Conservation (phyloP, 2,329 filamentous ascomycete genomes). For the Thielaviopsis ethacetica region DNA sequence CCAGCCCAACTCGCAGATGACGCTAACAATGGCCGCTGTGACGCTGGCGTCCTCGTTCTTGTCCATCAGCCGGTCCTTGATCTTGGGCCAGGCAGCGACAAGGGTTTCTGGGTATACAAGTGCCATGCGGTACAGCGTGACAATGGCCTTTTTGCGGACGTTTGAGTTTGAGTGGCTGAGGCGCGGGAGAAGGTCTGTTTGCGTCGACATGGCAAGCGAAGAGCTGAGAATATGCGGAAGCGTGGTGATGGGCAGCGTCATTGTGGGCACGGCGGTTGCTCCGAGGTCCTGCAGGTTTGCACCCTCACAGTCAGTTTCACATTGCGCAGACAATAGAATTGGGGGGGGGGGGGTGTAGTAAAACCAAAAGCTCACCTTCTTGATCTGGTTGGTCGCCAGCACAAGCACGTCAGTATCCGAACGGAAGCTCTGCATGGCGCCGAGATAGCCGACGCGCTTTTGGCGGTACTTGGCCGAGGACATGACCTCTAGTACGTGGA, state of each 20-base stretch:
- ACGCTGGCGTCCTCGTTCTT: constrained; percentile 81
- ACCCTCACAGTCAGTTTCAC: neutral
- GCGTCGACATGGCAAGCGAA: constrained; percentile 75
- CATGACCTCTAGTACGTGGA: constrained; percentile 98
- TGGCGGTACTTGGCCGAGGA: constrained; percentile 86
- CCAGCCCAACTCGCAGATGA: constrained; percentile 92
- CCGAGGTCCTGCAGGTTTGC: constrained; percentile 46
- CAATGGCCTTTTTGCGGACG: constrained; percentile 89
- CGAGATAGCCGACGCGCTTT: constrained; percentile 89
- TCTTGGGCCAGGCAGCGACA: constrained; percentile 87
- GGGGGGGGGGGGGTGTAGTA: too few species aligned
- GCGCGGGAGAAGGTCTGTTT: constrained; percentile 73
- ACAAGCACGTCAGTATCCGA: constrained; percentile 94
- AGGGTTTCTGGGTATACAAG: constrained; percentile 94
- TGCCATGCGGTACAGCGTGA: constrained; percentile 83
- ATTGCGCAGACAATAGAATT: too few species aligned
- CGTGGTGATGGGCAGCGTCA: constrained; percentile 72
- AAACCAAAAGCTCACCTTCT: constrained; percentile 46
- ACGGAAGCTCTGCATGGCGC: constrained; percentile 88
- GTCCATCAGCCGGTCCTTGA: constrained; percentile 86
- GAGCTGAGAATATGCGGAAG: constrained; percentile 92
- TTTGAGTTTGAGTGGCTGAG: constrained; percentile 71
- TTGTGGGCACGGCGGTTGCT: constrained; percentile 54
- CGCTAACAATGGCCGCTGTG: constrained; percentile 89
- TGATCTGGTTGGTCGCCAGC: constrained; percentile 89